Percentiles rank a stretch among this genome's conserved stretches.
These are phyloP conservation scores for Colletotrichum eremochloae DNA, from an alignment of 2,329 filamentous ascomycete genomes.

Conservation along the genomic window DNA sequence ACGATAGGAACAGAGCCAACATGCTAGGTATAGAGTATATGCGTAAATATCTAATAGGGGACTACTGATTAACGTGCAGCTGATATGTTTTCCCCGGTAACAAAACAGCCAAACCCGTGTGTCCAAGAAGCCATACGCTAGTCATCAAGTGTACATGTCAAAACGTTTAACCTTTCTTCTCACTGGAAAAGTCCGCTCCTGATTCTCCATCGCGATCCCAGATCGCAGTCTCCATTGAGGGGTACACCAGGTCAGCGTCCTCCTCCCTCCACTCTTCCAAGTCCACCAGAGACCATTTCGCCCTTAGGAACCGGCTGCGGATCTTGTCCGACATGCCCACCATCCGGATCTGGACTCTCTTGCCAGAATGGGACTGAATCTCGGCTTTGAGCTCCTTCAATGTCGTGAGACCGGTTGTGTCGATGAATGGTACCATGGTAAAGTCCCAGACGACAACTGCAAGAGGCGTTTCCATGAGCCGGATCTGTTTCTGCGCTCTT, in stretches of 20 bases:
- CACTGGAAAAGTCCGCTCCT: slow-evolving; percentile 17
- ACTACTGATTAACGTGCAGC: not conserved
- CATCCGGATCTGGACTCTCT: slow-evolving; percentile 62
- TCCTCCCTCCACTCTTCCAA: slow-evolving; percentile 39
- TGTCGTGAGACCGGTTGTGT: slow-evolving; percentile 65
- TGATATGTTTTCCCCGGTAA: not conserved
- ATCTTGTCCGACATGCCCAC: slow-evolving; percentile 61
- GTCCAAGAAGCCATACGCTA: not conserved
- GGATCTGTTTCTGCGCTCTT: slow-evolving; percentile 55
- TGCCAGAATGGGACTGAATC: slow-evolving; percentile 63
- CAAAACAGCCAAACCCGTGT: not conserved
- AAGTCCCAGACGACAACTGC: slow-evolving; percentile 67
- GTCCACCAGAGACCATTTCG: slow-evolving; percentile 50
- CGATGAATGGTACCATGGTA: slow-evolving; percentile 64
- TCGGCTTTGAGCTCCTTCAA: slow-evolving; percentile 64
- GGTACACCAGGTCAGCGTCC: slow-evolving; percentile 37
- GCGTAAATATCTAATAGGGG: not conserved
- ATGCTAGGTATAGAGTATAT: too few relatives aligned
- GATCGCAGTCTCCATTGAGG: slow-evolving; percentile 37
- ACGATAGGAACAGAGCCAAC: not conserved
- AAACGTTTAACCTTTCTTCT: slow-evolving; percentile 22
- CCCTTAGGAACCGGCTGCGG: slow-evolving; percentile 54
- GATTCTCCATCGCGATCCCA: slow-evolving; percentile 38
- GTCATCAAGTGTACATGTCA: not conserved
- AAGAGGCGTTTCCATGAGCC: slow-evolving; percentile 50